Evolutionary conservation across 495 filamentous ascomycete species (phyloP).

Genomic region (Xylaria sp.): DNA sequence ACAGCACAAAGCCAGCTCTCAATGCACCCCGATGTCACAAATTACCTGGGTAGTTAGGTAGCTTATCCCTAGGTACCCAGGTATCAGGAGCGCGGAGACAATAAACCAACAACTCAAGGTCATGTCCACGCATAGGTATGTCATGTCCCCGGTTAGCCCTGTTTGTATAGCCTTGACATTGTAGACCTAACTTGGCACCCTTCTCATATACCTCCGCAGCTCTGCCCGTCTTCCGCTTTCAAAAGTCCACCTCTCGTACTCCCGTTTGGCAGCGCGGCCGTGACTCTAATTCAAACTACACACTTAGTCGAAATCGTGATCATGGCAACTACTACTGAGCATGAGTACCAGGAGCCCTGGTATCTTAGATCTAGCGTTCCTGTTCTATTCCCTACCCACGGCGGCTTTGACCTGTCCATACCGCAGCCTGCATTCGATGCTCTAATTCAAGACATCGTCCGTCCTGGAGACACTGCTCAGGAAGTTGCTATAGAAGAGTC

Average conservation of each 20-base stretch:
- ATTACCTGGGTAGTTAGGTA: neutral
- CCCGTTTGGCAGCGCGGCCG: neutral
- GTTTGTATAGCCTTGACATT: neutral
- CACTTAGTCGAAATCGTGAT: neutral
- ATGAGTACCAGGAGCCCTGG: conserved; percentile 31
- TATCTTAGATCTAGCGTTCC: conserved; percentile 49
- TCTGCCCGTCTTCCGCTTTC: neutral
- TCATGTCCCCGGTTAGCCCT: neutral
- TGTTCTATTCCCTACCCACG: conserved; percentile 45
- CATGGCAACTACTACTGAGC: conserved; percentile 15
- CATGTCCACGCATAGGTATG: neutral
- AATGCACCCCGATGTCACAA: no score
- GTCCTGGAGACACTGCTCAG: neutral
- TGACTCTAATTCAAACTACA: neutral
- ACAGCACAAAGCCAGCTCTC: neutral
- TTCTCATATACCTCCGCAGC: neutral
- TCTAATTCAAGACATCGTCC: conserved; percentile 33
- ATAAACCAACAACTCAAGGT: neutral
- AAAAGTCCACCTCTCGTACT: neutral
- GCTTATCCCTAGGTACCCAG: neutral
- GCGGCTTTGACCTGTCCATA: conserved; percentile 39
- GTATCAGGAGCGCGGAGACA: neutral
- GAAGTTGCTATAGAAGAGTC: conserved; percentile 17
- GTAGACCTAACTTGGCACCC: neutral
- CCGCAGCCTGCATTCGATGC: conserved; percentile 39